Evolutionary conservation across 2,329 filamentous ascomycete species (phyloP).

Genomic region (Monosporascus ibericus): DNA sequence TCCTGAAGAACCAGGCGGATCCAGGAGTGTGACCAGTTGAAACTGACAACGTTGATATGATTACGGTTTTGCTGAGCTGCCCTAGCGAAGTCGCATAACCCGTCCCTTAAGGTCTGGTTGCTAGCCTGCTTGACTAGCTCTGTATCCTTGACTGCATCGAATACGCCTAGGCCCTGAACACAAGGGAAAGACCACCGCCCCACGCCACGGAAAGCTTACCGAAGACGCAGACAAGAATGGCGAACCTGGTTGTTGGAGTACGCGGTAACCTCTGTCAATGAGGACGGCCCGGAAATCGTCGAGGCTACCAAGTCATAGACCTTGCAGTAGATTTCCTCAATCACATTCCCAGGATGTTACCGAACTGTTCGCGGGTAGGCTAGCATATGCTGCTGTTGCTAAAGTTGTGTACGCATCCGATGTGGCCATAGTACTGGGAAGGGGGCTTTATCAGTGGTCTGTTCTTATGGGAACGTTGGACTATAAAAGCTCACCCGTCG

Average conservation of each 20-base stretch:
- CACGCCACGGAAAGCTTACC: constrained; percentile 1
- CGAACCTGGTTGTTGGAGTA: constrained; percentile 4
- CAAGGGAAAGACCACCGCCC: constrained; percentile 6
- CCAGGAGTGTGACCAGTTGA: constrained; percentile 8
- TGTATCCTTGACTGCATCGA: constrained; percentile 1
- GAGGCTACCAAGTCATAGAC: constrained; percentile 3
- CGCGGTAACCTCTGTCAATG: constrained; percentile 2
- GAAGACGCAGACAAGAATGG: too few species aligned
- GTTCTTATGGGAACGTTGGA: too few species aligned
- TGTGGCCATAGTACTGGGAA: constrained; percentile 3
- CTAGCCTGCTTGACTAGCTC: constrained; percentile 3
- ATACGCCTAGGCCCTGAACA: constrained; percentile 7
- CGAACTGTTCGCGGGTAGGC: constrained; percentile 3
- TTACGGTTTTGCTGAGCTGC: constrained; percentile 1
- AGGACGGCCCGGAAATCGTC: constrained; percentile 1
- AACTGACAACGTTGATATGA: constrained; percentile 4
- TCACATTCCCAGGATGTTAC: constrained; percentile 7
- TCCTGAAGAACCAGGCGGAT: constrained; percentile 6
- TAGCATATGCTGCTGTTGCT: constrained; percentile 6
- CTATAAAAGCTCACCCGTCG: too few species aligned
- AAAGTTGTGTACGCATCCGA: constrained; percentile 6
- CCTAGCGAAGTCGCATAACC: constrained; percentile 7
- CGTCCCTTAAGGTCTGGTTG: constrained; percentile 7
- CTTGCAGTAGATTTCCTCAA: constrained; percentile 4
- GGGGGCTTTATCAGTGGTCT: too few species aligned